A percentile compares a stretch with the other conserved stretches of the same genome.
Conservation (phyloP, 2,329 filamentous ascomycete genomes). For the Xylaria sp. region DNA sequence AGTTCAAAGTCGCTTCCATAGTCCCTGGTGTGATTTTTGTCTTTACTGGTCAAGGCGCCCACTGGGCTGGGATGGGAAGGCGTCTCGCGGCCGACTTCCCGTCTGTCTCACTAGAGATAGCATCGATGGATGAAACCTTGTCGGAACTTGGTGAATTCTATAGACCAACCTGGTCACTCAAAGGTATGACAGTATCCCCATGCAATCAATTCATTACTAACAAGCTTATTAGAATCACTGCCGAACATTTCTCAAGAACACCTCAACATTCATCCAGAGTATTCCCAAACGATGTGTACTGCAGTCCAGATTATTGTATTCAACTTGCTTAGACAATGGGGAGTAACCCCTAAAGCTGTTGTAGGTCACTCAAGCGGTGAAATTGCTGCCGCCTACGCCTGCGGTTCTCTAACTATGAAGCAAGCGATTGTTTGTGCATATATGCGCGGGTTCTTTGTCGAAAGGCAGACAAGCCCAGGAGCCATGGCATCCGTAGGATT, state of each 20-base stretch:
- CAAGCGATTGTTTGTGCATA: constrained; percentile 50
- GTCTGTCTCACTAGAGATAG: not conserved
- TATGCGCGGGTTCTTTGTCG: constrained; percentile 47
- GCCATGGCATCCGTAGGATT: constrained; percentile 50
- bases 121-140: constrained; percentile 10
- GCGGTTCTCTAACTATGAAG: constrained; percentile 36
- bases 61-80: constrained; percentile 16
- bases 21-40: not conserved
- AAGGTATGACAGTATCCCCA: not conserved
- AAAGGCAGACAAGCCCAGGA: constrained; percentile 29
- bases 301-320: constrained; percentile 5
- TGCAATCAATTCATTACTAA: too few species aligned
- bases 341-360: not conserved
- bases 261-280: not conserved
- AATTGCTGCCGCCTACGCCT: constrained; percentile 13
- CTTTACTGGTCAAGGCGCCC: constrained; percentile 20
- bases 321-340: not conserved
- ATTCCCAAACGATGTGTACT: not conserved
- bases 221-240: too few species aligned
- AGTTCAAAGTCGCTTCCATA: not conserved
- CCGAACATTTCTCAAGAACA: too few species aligned
- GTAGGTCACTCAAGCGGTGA: constrained; percentile 13
- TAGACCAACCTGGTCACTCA: constrained; percentile 10
- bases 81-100: not conserved
- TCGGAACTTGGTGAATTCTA: not conserved